Percentiles rank a stretch among this genome's conserved stretches.
These are phyloP conservation scores for Aegilops sharonensis DNA, from an alignment of 176 grass and related monocot species.

Conservation along the genomic window DNA sequence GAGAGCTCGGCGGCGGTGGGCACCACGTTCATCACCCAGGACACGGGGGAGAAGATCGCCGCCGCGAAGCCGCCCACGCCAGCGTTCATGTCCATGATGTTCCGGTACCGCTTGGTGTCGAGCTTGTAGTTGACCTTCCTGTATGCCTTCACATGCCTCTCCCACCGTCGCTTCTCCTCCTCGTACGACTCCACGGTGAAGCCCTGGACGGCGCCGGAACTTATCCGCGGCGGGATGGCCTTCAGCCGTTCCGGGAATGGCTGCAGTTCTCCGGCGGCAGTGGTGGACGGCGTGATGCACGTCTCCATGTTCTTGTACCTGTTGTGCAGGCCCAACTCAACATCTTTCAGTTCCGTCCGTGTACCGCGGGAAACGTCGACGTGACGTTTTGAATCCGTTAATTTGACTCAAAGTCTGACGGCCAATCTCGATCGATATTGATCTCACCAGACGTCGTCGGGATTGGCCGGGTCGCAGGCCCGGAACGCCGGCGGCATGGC, in stretches of 20 bases:
- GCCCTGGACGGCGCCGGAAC: slow-evolving; percentile 35
- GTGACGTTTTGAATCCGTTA: neutral
- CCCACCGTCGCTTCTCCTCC: slow-evolving; percentile 69
- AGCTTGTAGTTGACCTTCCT: slow-evolving; percentile 68
- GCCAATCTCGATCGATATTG: neutral
- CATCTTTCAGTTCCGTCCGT: neutral
- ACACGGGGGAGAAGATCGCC: slow-evolving; percentile 62
- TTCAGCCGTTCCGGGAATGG: slow-evolving; percentile 66
- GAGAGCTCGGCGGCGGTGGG: slow-evolving; percentile 59
- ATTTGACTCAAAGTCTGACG: neutral
- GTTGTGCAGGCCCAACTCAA: neutral
- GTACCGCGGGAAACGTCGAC: neutral
- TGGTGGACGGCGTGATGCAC: slow-evolving; percentile 45
- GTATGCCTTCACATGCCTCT: slow-evolving; percentile 67
- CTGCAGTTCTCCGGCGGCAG: slow-evolving; percentile 39
- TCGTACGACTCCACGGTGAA: slow-evolving; percentile 47
- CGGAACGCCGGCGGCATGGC: neutral
- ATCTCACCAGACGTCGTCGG: slow-evolving; percentile 74
- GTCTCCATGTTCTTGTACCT: slow-evolving; percentile 89
- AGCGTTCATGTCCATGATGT: slow-evolving; percentile 96
- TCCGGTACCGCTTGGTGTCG: slow-evolving; percentile 53
- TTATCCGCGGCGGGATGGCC: slow-evolving; percentile 53
- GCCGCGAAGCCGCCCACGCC: slow-evolving; percentile 88
- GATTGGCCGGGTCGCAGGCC: slow-evolving; percentile 49
- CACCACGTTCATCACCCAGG: slow-evolving; percentile 96